Evolutionary conservation across 2,329 filamentous ascomycete species (phyloP), one percentile per base, ranked within the genome.

Genomic region (Cladosporium sp.): DNA sequence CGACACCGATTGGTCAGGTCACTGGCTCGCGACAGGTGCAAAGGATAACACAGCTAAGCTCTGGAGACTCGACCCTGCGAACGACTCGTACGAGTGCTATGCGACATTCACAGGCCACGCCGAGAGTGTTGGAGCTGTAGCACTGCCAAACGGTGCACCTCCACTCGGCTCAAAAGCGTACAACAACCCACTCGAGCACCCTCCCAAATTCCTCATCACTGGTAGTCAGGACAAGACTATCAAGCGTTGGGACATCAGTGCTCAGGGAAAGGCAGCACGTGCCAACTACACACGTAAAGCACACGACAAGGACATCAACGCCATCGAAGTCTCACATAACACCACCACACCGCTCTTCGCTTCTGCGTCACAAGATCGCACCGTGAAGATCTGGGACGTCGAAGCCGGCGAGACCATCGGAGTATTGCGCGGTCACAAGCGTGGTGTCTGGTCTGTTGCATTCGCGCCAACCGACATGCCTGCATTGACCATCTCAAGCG

Each of bases 261-360:
- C 71, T 2, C 66, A 75, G 64, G 66, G 75, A 67, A 85, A 85
- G 66, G 83, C 85, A 11, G 81, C 88, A 11, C 83, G 88, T 71
- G 92, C 92, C 49, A 80, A 89, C 4, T 99, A 92, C 78, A 98
- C 95, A 0, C 87, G 95, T 65, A 96, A 97, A 78, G 95, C 95
- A 0, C 95, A 99, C 79, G 95, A 99, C 75, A 99, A 99, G 77
- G 95, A 99, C 71, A 99, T 99, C 79, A 99, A 99, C 73, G 93
- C 95, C 2, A 86, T 99, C 60, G 92, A 96, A 70, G 85, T 95
- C 12, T 77, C 75, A 7, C 72, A 73, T 63, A 92, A 93, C 69
- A 85, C 88, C 26, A 84, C 86, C 1, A 87, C 87, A 4, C 87
- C 88, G n/a, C 80, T 97, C 0, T 98, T 99, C 75, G 96, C 94